Evolutionary conservation across 768 basidiomycete species (phyloP).

Genomic region (Agrocybe praecox): DNA sequence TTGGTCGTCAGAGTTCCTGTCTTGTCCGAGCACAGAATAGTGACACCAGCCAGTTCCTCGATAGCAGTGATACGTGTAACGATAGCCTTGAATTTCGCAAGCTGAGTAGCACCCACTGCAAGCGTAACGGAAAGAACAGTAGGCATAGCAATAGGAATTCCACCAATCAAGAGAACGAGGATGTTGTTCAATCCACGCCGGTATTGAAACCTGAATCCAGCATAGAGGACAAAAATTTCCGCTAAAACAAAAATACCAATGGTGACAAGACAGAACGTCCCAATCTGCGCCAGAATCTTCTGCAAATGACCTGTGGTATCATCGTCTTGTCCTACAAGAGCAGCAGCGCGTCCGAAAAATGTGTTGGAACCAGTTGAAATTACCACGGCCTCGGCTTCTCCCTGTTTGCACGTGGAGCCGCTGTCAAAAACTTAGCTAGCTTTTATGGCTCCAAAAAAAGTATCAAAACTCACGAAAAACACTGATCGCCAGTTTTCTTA

Average conservation of each 20-base stretch:
- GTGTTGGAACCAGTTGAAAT: slow-evolving; percentile 98
- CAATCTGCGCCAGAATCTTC: slow-evolving; percentile 97
- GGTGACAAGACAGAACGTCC: slow-evolving; percentile 94
- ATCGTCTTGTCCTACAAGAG: slow-evolving; percentile 96
- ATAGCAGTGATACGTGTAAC: slow-evolving; percentile 99
- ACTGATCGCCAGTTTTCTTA: slow-evolving; percentile 95
- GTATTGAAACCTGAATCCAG: slow-evolving; percentile 88
- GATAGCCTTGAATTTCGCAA: slow-evolving; percentile 99
- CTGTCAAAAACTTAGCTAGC: slow-evolving; percentile 36
- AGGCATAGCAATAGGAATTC: slow-evolving; percentile 99
- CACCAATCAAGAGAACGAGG: slow-evolving; percentile 98
- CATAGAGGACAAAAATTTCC: slow-evolving; percentile 93
- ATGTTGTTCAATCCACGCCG: slow-evolving; percentile 97
- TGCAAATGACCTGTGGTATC: slow-evolving; percentile 98
- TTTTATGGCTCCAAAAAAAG: slow-evolving; percentile 1
- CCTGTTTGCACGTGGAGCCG: slow-evolving; percentile 98
- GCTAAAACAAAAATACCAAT: slow-evolving; percentile 96
- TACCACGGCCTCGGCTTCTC: slow-evolving; percentile 98
- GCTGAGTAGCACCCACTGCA: slow-evolving; percentile 97
- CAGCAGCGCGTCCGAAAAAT: slow-evolving; percentile 98
- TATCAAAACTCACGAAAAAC: slow-evolving; percentile 82
- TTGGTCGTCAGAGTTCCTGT: slow-evolving; percentile 98
- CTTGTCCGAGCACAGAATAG: slow-evolving; percentile 99
- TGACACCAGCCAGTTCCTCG: slow-evolving; percentile 97
- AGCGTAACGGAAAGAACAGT: slow-evolving; percentile 98